Conservation (phyloP, 164 flowering plant species). For the Stephania yunnanensis region DNA sequence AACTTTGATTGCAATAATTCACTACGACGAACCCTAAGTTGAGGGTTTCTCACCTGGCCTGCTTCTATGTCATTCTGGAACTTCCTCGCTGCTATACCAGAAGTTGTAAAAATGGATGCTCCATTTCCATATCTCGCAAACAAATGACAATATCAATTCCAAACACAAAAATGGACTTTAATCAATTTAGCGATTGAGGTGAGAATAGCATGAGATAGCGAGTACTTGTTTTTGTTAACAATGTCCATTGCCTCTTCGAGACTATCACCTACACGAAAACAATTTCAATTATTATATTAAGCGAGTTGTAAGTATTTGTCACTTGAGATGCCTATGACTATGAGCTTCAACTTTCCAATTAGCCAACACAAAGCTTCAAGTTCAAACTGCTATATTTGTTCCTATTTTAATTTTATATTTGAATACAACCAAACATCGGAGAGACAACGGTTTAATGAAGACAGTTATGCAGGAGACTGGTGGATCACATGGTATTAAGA, state of each 20-base stretch:
- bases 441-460: too few species aligned
- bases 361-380: too few species aligned
- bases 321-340: too few species aligned
- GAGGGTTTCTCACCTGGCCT: too few species aligned
- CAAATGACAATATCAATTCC: background rate
- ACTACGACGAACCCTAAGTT: background rate
- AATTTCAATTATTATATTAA: background rate
- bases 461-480: too few species aligned
- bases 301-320: too few species aligned
- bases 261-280: conserved; percentile 38
- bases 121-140: conserved; percentile 45
- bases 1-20: background rate
- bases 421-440: too few species aligned
- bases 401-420: too few species aligned
- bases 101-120: conserved; percentile 61
- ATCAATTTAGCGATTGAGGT: background rate
- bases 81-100: conserved; percentile 60
- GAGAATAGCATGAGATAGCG: background rate
- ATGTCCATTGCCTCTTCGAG: conserved; percentile 56
- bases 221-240: conserved; percentile 49
- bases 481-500: too few species aligned
- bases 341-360: too few species aligned
- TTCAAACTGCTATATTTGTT: too few species aligned
- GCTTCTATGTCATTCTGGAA: conserved; percentile 64
- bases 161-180: background rate